A percentile compares a stretch with the other conserved stretches of the same genome.
These are phyloP conservation scores for Gossypium sturtianum DNA, from an alignment of 345 rosid genomes.

Conservation along the genomic window DNA sequence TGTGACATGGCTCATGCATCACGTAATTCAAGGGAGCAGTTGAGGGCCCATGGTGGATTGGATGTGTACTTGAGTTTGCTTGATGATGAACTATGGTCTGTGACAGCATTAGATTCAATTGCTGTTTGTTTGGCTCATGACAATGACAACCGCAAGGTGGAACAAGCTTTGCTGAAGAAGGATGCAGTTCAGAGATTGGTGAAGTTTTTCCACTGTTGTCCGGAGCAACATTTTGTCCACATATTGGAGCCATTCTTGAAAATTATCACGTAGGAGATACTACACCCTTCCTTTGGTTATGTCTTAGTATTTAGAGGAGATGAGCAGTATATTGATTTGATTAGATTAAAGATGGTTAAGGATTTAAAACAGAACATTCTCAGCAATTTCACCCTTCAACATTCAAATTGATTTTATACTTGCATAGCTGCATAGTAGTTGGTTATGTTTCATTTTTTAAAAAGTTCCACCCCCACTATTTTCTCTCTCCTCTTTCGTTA, in stretches of 20 bases:
- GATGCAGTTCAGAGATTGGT: conserved; percentile 92
- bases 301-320: neutral
- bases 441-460: neutral
- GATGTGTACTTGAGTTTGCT: conserved; percentile 92
- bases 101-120: conserved; percentile 90
- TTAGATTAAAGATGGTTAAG: neutral
- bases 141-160: conserved; percentile 93
- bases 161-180: conserved; percentile 84
- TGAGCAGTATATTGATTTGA: neutral
- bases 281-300: neutral
- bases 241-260: conserved; percentile 98
- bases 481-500: neutral
- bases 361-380: neutral
- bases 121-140: conserved; percentile 98
- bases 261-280: conserved; percentile 69
- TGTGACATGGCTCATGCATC: conserved; percentile 99
- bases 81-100: conserved; percentile 83
- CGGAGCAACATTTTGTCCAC: conserved; percentile 91
- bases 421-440: neutral
- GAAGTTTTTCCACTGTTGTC: conserved; percentile 88
- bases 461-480: neutral
- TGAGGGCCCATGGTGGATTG: conserved; percentile 95
- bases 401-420: neutral
- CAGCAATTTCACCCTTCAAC: neutral
- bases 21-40: conserved; percentile 92